phyloP scores from a whole-genome alignment of 192 early-diverging fungal species.

The Podila clonocystis region DNA sequence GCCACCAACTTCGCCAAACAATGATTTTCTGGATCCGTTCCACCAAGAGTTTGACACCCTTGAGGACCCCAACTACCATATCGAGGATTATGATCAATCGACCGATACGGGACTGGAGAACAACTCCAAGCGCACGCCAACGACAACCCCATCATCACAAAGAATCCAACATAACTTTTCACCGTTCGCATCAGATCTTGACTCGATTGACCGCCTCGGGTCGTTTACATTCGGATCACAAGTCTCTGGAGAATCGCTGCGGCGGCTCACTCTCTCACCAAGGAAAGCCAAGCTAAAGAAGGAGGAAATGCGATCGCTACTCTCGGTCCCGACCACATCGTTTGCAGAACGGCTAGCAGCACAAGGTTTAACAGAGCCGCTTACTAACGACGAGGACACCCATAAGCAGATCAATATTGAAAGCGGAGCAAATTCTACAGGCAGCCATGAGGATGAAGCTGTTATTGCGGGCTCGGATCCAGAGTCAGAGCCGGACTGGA shows the following conservation, averaged over 20 bases:
- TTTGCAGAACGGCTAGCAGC: conserved; percentile 26
- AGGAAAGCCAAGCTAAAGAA: conserved; percentile 14
- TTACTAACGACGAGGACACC: background rate
- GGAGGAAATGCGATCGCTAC: background rate
- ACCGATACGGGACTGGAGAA: background rate
- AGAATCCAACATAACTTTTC: background rate
- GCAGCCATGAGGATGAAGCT: background rate
- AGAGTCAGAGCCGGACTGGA: conserved; percentile 40
- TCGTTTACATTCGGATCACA: conserved; percentile 18
- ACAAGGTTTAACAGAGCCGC: background rate
- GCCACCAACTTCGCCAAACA: background rate
- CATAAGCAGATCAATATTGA: background rate
- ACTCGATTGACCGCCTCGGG: conserved; percentile 7
- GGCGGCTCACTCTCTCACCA: conserved; percentile 33
- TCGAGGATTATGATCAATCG: background rate
- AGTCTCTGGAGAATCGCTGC: conserved; percentile 25
- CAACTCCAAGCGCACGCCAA: background rate
- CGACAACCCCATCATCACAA: background rate
- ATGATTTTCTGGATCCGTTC: background rate
- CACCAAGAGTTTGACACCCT: background rate
- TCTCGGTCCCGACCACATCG: background rate
- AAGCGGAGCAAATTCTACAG: background rate
- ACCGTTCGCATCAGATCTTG: conserved; percentile 1
- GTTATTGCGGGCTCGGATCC: conserved; percentile 31
- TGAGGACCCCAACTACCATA: conserved; percentile 1